Percentiles rank a stretch among this genome's conserved stretches.
phyloP scores from a whole-genome alignment of 192 early-diverging fungal species.

The Coemansia sp. region DNA sequence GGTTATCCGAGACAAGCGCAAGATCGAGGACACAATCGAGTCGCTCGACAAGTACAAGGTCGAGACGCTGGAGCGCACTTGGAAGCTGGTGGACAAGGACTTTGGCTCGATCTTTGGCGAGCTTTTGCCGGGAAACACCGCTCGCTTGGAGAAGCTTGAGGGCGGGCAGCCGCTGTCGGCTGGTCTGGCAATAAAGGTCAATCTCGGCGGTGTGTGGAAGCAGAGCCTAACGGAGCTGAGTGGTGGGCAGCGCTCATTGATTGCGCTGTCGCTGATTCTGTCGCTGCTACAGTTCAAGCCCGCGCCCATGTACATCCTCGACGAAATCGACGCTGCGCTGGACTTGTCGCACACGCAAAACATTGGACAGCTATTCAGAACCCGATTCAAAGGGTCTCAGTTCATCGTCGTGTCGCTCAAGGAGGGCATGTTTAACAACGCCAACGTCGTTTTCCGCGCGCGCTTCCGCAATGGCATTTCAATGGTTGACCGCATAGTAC shows the following conservation, averaged over 20 bases:
- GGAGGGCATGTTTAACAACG: conserved; percentile 99
- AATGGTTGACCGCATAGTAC: conserved; percentile 73
- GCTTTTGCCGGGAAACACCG: conserved; percentile 88
- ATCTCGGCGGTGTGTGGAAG: conserved; percentile 97
- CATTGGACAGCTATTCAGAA: conserved; percentile 92
- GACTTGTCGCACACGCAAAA: conserved; percentile 99
- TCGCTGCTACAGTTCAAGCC: conserved; percentile 98
- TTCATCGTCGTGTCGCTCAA: conserved; percentile 99
- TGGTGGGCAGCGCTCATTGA: conserved; percentile 96
- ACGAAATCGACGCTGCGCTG: conserved; percentile 98
- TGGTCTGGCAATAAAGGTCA: conserved; percentile 94
- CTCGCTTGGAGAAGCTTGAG: conserved; percentile 85
- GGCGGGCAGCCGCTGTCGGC: conserved; percentile 70
- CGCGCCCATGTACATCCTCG: conserved; percentile 99
- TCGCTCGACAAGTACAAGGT: conserved; percentile 90
- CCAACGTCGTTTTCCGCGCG: conserved; percentile 93
- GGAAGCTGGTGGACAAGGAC: conserved; percentile 91
- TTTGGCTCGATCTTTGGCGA: conserved; percentile 98
- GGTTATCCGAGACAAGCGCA: conserved; percentile 90
- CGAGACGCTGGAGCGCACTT: conserved; percentile 88
- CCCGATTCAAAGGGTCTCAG: conserved; percentile 94
- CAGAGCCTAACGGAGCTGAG: conserved; percentile 94
- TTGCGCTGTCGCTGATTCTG: conserved; percentile 95
- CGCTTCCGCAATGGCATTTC: conserved; percentile 96
- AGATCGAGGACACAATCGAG: conserved; percentile 93